Conservation (phyloP, 352 stramenopile species). For the Globisporangium megalacanthum region DNA sequence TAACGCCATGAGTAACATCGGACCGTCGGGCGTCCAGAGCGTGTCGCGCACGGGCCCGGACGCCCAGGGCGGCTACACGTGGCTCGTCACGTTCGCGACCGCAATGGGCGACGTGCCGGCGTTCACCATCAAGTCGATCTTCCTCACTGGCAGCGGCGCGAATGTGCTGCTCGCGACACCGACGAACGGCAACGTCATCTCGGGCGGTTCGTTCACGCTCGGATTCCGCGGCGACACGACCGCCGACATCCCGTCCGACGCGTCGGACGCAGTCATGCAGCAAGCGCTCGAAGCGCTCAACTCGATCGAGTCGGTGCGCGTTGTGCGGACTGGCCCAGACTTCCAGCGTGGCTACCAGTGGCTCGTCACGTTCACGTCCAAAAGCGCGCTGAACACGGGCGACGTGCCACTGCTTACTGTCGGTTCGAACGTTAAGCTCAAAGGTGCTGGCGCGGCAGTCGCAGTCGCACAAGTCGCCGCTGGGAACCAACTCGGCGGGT, state of each 20-base stretch:
- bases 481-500: conserved; percentile 66
- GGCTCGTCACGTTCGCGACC: conserved; percentile 84
- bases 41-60: conserved; percentile 65
- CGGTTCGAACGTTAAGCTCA: conserved; percentile 28
- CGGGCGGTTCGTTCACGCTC: conserved; percentile 89
- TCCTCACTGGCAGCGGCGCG: conserved; percentile 63
- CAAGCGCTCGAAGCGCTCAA: conserved; percentile 47
- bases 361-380: conserved; percentile 74
- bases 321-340: conserved; percentile 47
- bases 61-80: conserved; percentile 87
- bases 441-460: conserved; percentile 28
- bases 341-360: conserved; percentile 65
- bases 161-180: conserved; percentile 64
- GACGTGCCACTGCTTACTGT: conserved; percentile 56
- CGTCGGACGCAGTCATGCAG: conserved; percentile 62
- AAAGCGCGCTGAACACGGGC: conserved; percentile 40
- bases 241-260: conserved; percentile 77
- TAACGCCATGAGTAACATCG: conserved; percentile 78
- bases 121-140: conserved; percentile 56
- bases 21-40: conserved; percentile 37
- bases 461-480: conserved; percentile 24
- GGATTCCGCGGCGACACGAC: conserved; percentile 87
- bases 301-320: conserved; percentile 55
- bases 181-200: conserved; percentile 57
- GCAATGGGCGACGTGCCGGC: conserved; percentile 58